Base-by-base conservation (phyloP, 2,329 filamentous ascomycete genomes). In the Penicillium sp. region DNA sequence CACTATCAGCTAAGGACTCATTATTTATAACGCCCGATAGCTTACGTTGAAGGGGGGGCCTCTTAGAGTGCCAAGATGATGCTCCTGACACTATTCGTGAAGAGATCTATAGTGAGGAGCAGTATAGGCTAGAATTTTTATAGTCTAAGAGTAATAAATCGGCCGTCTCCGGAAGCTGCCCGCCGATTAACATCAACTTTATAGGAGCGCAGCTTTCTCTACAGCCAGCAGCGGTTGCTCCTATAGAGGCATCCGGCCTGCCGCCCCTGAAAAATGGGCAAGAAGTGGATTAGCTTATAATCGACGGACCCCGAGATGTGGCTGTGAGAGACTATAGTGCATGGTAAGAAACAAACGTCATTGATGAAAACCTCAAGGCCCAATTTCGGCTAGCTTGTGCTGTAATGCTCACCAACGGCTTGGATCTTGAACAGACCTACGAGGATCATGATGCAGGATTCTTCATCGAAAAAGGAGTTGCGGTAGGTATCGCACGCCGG, bases 81-180 rank as follows among this genome's bases (percentile, higher is more conserved):
- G 51, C 62, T 7, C 61, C 53, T 1, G 50, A 59, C 1, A 38
- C 1, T 35, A 14, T 65, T 28, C 54, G 59, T 38, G 55, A 62
- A 59, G 57, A 65, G 3, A 15, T 63, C 43, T 62, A 49, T 25
- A 51, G 62, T 22, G 57, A 63, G 51, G 63, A 65, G 52, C 49
- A 43, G 28, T 53, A 63, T 0, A 51, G 53, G 31, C 42, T 60
- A 6, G 62, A 64, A 28, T 58, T 10, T 5, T 35, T 42, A 55
- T 37, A 60, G 35, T 56, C 51, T 22, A 56, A 65, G 50, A 56
- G 22, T 17, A 62, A 56, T 5, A 25, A 12, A 61, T 59, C 37
- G 34, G 6, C 42, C 15, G 31, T 35, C 12, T 15, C 28, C 31
- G 48, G 53, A 57, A 62, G 53, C 25, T 60, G 50, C 14, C 53